A percentile compares a stretch with the other conserved stretches of the same genome.
Evolutionary conservation across 1,284 basidiomycete genomes (phyloP).

Genomic region (Cutaneotrichosporon spelunceum): DNA sequence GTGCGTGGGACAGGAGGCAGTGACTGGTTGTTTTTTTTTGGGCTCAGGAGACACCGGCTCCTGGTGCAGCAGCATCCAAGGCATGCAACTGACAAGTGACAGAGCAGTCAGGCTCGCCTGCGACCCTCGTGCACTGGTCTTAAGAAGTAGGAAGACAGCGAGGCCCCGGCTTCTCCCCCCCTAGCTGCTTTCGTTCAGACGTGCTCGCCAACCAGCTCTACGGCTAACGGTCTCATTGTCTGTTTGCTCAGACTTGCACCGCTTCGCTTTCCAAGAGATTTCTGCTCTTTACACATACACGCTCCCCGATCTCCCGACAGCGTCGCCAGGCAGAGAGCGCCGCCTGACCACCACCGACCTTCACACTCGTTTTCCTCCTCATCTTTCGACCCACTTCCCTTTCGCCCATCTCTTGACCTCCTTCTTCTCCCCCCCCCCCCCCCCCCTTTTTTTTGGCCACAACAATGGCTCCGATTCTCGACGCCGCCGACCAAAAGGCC

Average conservation of each 20-base stretch:
- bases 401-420: background rate
- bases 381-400: background rate
- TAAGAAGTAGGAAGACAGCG: background rate
- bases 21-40: background rate
- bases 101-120: background rate
- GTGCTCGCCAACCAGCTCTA: background rate
- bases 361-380: background rate
- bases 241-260: slow-evolving; percentile 5
- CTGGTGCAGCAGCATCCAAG: background rate
- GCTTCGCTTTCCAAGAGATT: background rate
- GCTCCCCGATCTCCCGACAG: background rate
- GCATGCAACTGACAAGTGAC: slow-evolving; percentile 2
- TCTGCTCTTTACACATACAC: background rate
- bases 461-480: background rate
- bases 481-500: background rate
- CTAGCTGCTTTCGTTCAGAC: slow-evolving; percentile 1
- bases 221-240: slow-evolving; percentile 2
- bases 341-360: slow-evolving; percentile 1
- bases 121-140: background rate
- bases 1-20: background rate
- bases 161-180: slow-evolving; percentile 6
- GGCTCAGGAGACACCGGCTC: background rate
- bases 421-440: background rate
- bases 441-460: background rate
- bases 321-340: background rate